Evolutionary conservation across 2,329 filamentous ascomycete species (phyloP).

Genomic region (Colletotrichum musicola): DNA sequence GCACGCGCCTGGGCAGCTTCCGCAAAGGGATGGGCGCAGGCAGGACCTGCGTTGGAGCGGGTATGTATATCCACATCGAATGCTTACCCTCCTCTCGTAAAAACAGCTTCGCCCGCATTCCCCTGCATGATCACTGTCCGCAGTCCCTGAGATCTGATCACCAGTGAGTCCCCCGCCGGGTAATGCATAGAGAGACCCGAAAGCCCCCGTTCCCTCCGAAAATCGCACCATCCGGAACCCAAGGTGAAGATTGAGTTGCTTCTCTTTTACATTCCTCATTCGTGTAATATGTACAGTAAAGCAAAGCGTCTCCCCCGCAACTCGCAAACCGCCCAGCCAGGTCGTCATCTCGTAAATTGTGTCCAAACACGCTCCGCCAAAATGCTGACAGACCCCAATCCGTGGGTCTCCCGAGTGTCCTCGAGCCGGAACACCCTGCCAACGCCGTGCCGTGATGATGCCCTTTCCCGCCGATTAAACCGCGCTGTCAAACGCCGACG

Average conservation of each 20-base stretch:
- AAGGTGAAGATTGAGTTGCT: constrained; percentile 18
- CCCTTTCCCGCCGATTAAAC: constrained; percentile 22
- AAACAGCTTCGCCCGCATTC: constrained; percentile 1
- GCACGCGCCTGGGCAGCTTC: not conserved
- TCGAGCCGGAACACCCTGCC: constrained; percentile 29
- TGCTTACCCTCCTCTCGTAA: constrained; percentile 6
- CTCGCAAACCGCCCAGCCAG: constrained; percentile 6
- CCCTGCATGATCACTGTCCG: not conserved
- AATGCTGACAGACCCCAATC: constrained; percentile 26
- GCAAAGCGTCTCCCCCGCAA: not conserved
- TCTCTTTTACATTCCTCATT: constrained; percentile 18
- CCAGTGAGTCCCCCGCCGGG: no score
- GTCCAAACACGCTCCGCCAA: constrained; percentile 33
- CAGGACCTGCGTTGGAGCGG: constrained; percentile 16
- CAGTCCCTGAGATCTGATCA: not conserved
- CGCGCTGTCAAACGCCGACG: constrained; percentile 24
- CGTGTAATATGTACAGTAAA: constrained; percentile 2
- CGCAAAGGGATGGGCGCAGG: not conserved
- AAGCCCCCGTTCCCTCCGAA: not conserved
- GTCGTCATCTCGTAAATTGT: constrained; percentile 28
- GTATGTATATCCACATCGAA: constrained; percentile 1
- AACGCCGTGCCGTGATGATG: constrained; percentile 39
- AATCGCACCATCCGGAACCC: not conserved
- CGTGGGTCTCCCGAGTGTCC: constrained; percentile 6
- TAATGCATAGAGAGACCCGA: no score